A percentile compares a stretch with the other conserved stretches of the same genome.
Evolutionary conservation across 2,329 filamentous ascomycete species (phyloP).

Genomic region (Thielaviopsis populi): DNA sequence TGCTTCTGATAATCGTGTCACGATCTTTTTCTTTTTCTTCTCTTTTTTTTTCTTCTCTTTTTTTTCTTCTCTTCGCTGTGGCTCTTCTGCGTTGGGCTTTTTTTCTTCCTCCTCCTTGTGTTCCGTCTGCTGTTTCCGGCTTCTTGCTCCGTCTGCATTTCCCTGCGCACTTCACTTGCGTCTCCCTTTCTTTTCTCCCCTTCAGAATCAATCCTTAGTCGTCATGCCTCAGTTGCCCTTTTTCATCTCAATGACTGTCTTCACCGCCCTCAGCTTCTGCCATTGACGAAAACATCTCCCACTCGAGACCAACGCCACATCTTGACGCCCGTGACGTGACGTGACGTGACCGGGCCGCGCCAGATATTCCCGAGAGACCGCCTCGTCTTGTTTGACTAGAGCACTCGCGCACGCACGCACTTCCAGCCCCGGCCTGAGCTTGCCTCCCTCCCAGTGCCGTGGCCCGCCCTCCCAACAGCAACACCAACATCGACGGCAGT

Average conservation of each 20-base stretch:
- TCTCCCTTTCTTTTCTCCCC: not conserved
- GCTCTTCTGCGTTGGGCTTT: not conserved
- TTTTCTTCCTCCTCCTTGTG: not conserved
- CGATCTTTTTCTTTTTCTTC: not conserved
- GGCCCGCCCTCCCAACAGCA: not conserved
- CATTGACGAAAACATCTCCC: not conserved
- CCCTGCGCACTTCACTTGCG: not conserved
- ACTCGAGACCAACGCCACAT: not conserved
- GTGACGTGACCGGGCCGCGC: not conserved
- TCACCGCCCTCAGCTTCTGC: not conserved
- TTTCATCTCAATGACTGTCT: not conserved
- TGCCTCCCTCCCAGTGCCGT: not conserved
- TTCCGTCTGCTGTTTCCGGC: not conserved
- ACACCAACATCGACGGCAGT: not conserved
- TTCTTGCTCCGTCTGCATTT: not conserved
- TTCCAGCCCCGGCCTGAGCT: not conserved
- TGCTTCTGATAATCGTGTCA: not conserved
- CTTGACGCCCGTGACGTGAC: not conserved
- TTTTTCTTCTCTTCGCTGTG: not conserved
- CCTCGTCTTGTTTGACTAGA: not conserved
- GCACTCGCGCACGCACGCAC: no score
- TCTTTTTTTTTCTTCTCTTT: not conserved
- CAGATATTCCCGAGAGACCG: not conserved
- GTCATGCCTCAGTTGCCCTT: constrained; percentile 3
- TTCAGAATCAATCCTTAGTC: not conserved